Evolutionary conservation across 2,329 filamentous ascomycete genomes (phyloP).

Genomic region (Setomelanomma holmii): DNA sequence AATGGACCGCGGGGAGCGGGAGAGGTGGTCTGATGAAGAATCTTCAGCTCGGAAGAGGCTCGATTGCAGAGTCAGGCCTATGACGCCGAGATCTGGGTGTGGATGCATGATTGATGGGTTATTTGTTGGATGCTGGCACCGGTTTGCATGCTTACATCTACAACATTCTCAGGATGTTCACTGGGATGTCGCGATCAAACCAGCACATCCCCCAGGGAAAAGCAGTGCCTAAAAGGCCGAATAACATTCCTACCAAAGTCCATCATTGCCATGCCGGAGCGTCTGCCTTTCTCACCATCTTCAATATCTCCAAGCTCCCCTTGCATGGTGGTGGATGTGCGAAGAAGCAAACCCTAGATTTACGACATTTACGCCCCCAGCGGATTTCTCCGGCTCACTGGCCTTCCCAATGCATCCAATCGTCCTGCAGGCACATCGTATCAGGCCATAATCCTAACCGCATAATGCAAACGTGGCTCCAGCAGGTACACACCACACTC

Average conservation of each 20-base stretch:
- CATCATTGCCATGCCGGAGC: neutral
- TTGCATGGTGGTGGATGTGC: neutral
- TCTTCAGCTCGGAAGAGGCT: neutral
- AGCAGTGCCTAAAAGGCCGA: no score
- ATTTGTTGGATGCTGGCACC: neutral
- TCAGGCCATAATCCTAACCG: neutral
- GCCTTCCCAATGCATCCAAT: neutral
- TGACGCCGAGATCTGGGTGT: neutral
- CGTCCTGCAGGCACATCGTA: neutral
- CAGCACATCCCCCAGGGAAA: neutral
- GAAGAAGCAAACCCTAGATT: neutral
- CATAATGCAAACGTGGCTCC: slow-evolving; percentile 29
- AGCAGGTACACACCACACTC: slow-evolving; percentile 16
- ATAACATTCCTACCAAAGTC: neutral
- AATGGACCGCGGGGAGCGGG: no score
- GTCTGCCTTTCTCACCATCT: neutral
- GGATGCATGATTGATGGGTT: no score
- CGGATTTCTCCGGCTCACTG: neutral
- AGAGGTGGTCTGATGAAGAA: neutral
- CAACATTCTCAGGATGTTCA: neutral
- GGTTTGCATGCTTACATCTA: neutral
- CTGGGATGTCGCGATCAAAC: neutral
- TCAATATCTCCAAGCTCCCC: no score
- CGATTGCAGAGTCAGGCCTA: neutral
- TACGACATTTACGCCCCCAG: neutral